These are phyloP conservation scores for Rhizopogon salebrosus DNA, from an alignment of 768 basidiomycete genomes.

Conservation along the genomic window DNA sequence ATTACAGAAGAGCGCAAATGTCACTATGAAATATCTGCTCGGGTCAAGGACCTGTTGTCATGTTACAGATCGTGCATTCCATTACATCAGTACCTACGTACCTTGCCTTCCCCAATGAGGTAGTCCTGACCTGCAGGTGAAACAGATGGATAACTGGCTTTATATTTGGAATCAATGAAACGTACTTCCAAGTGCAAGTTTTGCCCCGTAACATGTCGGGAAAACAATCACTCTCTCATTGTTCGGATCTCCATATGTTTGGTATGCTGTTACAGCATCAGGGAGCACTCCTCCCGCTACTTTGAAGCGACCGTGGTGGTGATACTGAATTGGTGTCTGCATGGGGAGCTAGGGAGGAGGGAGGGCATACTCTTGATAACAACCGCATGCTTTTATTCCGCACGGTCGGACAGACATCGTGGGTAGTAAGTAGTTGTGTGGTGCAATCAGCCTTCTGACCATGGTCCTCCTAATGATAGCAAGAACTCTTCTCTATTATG, in stretches of 20 bases:
- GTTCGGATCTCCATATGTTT: conserved; percentile 44
- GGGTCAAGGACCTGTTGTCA: conserved; percentile 41
- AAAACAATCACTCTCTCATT: conserved; percentile 52
- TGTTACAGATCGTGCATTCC: not conserved
- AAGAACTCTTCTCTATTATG: no score
- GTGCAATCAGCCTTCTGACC: not conserved
- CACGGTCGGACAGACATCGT: not conserved
- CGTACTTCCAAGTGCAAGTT: conserved; percentile 41
- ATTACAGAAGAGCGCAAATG: conserved; percentile 53
- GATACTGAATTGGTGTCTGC: conserved; percentile 33
- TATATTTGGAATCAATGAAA: conserved; percentile 9
- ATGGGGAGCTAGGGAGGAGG: not conserved
- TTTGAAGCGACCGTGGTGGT: conserved; percentile 50
- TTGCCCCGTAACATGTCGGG: conserved; percentile 51
- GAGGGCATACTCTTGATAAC: not conserved
- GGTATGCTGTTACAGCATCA: conserved; percentile 53
- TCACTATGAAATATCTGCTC: conserved; percentile 47
- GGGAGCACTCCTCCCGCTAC: conserved; percentile 50
- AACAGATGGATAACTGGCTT: conserved; percentile 26
- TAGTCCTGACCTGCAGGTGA: conserved; percentile 36
- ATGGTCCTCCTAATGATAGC: not conserved
- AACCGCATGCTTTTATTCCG: not conserved
- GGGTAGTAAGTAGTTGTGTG: not conserved
- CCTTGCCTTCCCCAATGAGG: conserved; percentile 48
- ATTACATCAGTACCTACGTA: conserved; percentile 6